Evolutionary conservation across 1,284 basidiomycete genomes (phyloP), one percentile per base, ranked within the genome.

Genomic region (Thecaphora frezii): DNA sequence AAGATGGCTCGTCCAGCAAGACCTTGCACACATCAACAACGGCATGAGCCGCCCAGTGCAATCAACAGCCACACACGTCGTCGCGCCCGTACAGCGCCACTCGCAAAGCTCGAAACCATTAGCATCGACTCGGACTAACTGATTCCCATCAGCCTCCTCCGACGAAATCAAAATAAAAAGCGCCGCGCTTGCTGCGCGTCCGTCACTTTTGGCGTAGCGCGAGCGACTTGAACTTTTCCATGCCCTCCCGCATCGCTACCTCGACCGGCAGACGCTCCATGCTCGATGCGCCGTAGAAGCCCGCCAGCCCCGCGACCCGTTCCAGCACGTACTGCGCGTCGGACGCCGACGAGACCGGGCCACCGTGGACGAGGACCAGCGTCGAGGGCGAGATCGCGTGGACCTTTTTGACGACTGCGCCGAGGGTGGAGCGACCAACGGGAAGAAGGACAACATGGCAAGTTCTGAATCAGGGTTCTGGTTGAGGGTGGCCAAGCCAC

Each of bases 261-360:
- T 66, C 58, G 47, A 66, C 63, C n/a, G 63, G 63, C 5, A 66
- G 58, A 5, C 63, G 30, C 33, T 66, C 63, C 63, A 66, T 66
- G 47, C 63, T 66, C 2, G 58, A 61, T 2, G 63, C 63, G 22
- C 63, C 63, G 22, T 66, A 66, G 51, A 66, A 66, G 28, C 63
- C 63, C n/a, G 63, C 58, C 1, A 66, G 49, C n/a, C 51, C 51
- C 2, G 48, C 30, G 18, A 61, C 58, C 12, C 58, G 63, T 16
- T 55, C 48, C 37, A 66, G 58, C 5, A 61, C 54, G 36, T 66
- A 61, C 26, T 66, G 63, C n/a, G 63, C 63, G 36, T 66, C 54
- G 18, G 45, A 46, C 28, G 58, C 48, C 18, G 58, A 61, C 25
- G 63, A 54, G 12, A 66, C 63, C 1, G 63, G 58, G 16, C 63